A percentile compares a stretch with the other conserved stretches of the same genome.
Evolutionary conservation across 1,139 yeast genomes (phyloP).

Genomic region (Geotrichum candidum): DNA sequence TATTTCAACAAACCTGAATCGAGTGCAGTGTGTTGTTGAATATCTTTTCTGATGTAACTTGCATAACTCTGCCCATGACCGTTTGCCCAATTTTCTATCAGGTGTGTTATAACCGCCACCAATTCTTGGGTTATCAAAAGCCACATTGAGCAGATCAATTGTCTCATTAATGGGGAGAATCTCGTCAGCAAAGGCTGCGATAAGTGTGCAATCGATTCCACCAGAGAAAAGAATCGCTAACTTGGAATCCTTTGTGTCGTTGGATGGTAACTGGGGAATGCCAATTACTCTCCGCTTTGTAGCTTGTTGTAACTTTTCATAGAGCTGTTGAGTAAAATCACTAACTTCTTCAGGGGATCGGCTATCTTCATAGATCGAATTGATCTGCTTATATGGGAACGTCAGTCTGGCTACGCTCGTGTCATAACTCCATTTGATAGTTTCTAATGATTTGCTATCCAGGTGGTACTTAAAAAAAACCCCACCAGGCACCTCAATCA

Average conservation of each 20-base stretch:
- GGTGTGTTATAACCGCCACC: constrained; percentile 57
- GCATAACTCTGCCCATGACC: constrained; percentile 51
- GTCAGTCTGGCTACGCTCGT: neutral
- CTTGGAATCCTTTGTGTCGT: constrained; percentile 9
- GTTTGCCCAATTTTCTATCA: constrained; percentile 66
- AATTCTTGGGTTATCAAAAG: constrained; percentile 87
- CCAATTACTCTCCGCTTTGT: constrained; percentile 49
- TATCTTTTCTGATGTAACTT: constrained; percentile 10
- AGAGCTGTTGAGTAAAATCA: constrained; percentile 18
- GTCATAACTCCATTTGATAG: neutral
- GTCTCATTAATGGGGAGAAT: constrained; percentile 32
- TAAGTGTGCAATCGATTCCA: constrained; percentile 83
- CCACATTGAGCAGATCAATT: constrained; percentile 84
- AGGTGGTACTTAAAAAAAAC: constrained; percentile 25
- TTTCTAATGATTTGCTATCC: neutral
- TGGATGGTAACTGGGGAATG: constrained; percentile 33
- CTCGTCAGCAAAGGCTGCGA: constrained; percentile 45
- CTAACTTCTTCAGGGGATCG: neutral
- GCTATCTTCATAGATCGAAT: neutral
- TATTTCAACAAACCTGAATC: constrained; percentile 54
- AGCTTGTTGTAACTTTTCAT: constrained; percentile 31
- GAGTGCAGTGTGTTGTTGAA: neutral
- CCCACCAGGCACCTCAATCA: constrained; percentile 33
- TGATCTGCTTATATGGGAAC: constrained; percentile 6
- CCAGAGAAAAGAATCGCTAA: constrained; percentile 82